Base-by-base conservation (phyloP, 306 rosid genomes). In the Pterocarpus macrocarpus region DNA sequence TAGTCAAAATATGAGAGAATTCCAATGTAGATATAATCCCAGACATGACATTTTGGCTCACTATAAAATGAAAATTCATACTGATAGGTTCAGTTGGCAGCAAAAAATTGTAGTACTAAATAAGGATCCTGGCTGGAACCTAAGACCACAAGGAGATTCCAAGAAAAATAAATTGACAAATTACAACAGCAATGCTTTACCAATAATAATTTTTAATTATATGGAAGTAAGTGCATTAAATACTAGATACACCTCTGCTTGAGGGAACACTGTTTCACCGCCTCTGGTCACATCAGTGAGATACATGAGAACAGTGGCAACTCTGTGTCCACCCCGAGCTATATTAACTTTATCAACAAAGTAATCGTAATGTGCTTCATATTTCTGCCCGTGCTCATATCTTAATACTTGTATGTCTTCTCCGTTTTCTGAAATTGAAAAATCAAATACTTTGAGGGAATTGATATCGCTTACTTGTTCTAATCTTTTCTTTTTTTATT, bases 211-310 rank as follows among this genome's bases (percentile, higher is more conserved):
- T 71, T 22, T 39, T 4, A 33, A n/a, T 71, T 61, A 34, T 1
- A 32, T 16, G 56, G 53, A 76, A 69, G 64, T 39, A 32, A 61
- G 64, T 34, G 22, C 36, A 77, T 57, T 22, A 73, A 77, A 39
- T 22, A 69, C 55, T 57, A 69, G 15, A 87, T 96, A 71, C 75
- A 96, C 99, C 99, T 91, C 94, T 0, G 97, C 99, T 15, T 38
- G 13, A 74, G 99, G 99, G 84, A 96, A 96, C 80, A 96, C 97
- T 1, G 99, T 96, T 89, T 96, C 99, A 73, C 99, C 99, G n/a
- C 99, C 99, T 83, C 74, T 88, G 79, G 85, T 56, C 72, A 93
- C 98, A 78, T 93, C 76, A 35, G 87, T 84, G 64, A 96, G 99
- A 84, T 96, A 96, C 99, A 96, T 87, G 6, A 96, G 99, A 80